Evolutionary conservation across 2,329 filamentous ascomycete genomes (phyloP), one percentile per base, ranked within the genome.

Genomic region (Capronia coronata): DNA sequence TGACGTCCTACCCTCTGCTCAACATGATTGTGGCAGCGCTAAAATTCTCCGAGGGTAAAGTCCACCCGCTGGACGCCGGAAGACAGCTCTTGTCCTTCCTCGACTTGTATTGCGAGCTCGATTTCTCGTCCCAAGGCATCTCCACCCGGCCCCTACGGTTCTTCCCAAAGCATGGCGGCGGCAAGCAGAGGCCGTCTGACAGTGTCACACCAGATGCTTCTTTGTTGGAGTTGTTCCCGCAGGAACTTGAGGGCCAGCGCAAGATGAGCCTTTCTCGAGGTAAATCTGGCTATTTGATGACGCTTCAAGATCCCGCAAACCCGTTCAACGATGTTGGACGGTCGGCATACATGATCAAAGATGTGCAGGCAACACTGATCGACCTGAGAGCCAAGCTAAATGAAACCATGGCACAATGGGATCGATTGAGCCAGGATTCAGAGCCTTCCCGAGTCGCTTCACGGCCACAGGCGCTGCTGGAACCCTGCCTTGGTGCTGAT

Each of bases 291-390:
- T 43, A 69, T 47, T 64, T 76, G 43, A 67, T 82, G 43, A 76
- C 68, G 51, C 66, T 83, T 11, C 78, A 80, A 62, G 79, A 83
- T 57, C 80, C 80, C 0, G 75, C 76, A 6, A 72, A 81, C 59
- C 69, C 71, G 16, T 68, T 69, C 59, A 80, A 80, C 60, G 76
- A 83, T 59, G 68, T 82, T 1, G 79, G 79, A 27, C 64, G 66
- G 37, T 48, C 47, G 14, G 70, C 66, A 38, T 65, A 69, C 46
- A 68, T 68, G 11, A 75, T 77, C 52, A 70, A 70, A 50, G 73
- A 80, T 49, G 59, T 82, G 13, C 69, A 75, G 51, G 52, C 48
- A 10, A 74, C 70, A 0, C 70, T 78, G 38, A 55, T 59, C 34
- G 22, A 23, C 13, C 23, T 59, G 27, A 43, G 44, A 19, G 19